Percentiles rank a stretch among this genome's conserved stretches.
phyloP scores from a whole-genome alignment of 805 yeast genomes.

The Blastobotrys terrestris region DNA sequence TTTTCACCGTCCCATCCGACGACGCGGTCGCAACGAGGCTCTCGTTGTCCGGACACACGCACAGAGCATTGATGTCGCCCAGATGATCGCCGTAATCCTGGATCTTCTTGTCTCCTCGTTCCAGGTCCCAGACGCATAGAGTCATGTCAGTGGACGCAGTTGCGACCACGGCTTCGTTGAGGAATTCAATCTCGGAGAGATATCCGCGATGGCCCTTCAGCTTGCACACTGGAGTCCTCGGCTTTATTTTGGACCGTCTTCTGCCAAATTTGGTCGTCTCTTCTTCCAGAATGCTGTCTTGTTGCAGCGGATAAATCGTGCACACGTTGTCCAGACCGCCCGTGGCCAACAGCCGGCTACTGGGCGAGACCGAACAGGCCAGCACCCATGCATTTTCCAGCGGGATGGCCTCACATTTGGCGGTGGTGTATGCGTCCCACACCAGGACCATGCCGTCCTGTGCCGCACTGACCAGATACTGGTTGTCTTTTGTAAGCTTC shows the following conservation, averaged over 20 bases:
- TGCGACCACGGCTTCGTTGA: conserved; percentile 48
- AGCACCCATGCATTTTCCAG: conserved; percentile 76
- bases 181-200: conserved; percentile 65
- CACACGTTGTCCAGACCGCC: conserved; percentile 82
- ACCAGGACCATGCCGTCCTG: conserved; percentile 81
- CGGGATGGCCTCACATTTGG: conserved; percentile 62
- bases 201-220: conserved; percentile 82
- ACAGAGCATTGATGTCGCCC: conserved; percentile 47
- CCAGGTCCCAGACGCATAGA: conserved; percentile 72
- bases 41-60: conserved; percentile 56
- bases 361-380: conserved; percentile 66
- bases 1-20: conserved; percentile 58
- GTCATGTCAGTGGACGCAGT: conserved; percentile 84
- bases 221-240: conserved; percentile 40
- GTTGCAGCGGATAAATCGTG: conserved; percentile 46
- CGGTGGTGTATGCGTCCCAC: conserved; percentile 75
- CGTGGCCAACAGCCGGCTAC: conserved; percentile 60
- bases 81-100: conserved; percentile 33
- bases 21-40: conserved; percentile 66
- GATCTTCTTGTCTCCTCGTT: conserved; percentile 42
- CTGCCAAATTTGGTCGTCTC: background rate
- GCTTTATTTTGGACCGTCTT: background rate
- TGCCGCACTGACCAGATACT: conserved; percentile 59
- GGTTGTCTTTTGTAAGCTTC: conserved; percentile 62
- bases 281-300: background rate